Conservation (phyloP, 345 rosid genomes). For the Pugionium cornutum region DNA sequence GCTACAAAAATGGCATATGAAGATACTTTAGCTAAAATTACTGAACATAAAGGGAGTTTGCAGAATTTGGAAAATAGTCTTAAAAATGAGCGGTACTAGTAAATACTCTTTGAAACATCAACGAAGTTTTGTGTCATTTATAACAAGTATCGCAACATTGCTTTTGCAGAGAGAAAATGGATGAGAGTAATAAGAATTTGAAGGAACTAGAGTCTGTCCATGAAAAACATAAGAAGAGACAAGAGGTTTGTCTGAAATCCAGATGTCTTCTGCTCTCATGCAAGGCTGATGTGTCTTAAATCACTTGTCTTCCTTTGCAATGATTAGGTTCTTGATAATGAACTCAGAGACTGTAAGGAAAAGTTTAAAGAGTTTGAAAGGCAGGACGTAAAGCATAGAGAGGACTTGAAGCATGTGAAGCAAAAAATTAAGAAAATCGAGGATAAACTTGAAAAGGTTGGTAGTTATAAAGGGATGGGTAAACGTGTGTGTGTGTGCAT, state of each 20-base stretch:
- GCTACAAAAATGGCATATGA: slow-evolving; percentile 79
- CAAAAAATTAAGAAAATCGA: slow-evolving; percentile 94
- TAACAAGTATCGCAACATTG: slow-evolving; percentile 15
- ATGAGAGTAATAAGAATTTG: slow-evolving; percentile 57
- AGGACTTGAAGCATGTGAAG: slow-evolving; percentile 88
- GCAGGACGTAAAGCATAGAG: slow-evolving; percentile 89
- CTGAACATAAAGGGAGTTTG: slow-evolving; percentile 53
- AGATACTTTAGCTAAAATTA: slow-evolving; percentile 61
- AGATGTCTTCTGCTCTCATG: slow-evolving; percentile 20
- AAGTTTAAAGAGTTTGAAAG: slow-evolving; percentile 94
- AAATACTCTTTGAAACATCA: slow-evolving; percentile 12
- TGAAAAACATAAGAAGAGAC: slow-evolving; percentile 63
- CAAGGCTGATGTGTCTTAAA: slow-evolving; percentile 9
- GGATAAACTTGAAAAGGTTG: slow-evolving; percentile 81
- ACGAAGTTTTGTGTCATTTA: slow-evolving; percentile 4
- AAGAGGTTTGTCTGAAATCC: slow-evolving; percentile 65
- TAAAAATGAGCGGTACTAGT: slow-evolving; percentile 60
- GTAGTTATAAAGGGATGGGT: slow-evolving; percentile 25
- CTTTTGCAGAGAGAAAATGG: slow-evolving; percentile 70
- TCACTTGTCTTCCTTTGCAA: slow-evolving; percentile 24
- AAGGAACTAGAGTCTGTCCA: slow-evolving; percentile 81
- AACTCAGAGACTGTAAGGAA: slow-evolving; percentile 72
- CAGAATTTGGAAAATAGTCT: slow-evolving; percentile 68
- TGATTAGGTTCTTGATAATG: slow-evolving; percentile 73
- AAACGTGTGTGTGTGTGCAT: slow-evolving; percentile 18